A percentile compares a stretch with the other conserved stretches of the same genome.
Conservation (phyloP, 129 eudicot genomes). For the Saposhnikovia divaricata region DNA sequence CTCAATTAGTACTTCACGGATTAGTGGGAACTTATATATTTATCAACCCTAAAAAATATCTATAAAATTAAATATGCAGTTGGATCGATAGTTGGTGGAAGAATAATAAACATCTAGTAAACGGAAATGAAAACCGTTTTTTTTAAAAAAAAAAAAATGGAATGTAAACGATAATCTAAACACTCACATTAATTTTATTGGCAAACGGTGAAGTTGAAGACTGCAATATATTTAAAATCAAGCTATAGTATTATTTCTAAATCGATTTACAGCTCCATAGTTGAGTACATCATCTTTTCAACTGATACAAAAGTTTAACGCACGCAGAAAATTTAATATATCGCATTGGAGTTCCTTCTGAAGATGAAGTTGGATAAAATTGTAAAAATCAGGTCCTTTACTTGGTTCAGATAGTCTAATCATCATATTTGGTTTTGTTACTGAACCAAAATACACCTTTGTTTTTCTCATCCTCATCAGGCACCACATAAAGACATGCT, state of each 20-base stretch:
- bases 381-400: neutral
- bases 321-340: neutral
- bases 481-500: constrained; percentile 28
- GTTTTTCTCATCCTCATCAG: constrained; percentile 25
- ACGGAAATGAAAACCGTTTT: too few species aligned
- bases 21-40: too few species aligned
- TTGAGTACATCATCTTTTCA: neutral
- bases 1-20: too few species aligned
- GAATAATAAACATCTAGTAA: neutral
- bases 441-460: constrained; percentile 31
- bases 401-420: neutral
- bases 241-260: constrained; percentile 5
- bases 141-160: too few species aligned
- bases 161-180: too few species aligned
- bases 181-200: too few species aligned
- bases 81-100: too few species aligned
- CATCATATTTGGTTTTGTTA: constrained; percentile 12
- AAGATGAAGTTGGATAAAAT: neutral
- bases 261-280: neutral
- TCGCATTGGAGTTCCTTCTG: neutral
- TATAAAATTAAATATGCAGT: too few species aligned
- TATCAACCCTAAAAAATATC: too few species aligned
- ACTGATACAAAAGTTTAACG: neutral
- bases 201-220: neutral
- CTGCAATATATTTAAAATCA: neutral